Evolutionary conservation across 306 rosid genomes (phyloP).

Genomic region (Cucumis cinereus): DNA sequence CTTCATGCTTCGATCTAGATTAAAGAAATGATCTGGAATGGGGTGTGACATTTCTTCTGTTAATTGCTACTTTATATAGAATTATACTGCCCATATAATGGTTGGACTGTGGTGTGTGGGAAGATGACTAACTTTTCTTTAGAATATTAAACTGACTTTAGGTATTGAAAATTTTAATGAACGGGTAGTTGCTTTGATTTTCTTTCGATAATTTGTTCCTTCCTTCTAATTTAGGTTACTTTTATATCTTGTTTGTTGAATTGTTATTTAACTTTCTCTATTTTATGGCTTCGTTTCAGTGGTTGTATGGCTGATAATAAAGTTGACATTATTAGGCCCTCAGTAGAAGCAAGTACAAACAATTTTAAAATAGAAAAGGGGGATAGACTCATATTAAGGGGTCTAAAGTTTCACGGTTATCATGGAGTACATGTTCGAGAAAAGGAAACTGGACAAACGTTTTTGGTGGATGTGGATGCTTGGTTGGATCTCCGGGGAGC

Average conservation of each 20-base stretch:
- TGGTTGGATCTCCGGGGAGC: constrained; percentile 87
- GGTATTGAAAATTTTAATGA: background rate
- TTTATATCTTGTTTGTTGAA: background rate
- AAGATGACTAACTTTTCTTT: too few relatives aligned
- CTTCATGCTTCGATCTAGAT: too few relatives aligned
- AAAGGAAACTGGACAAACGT: constrained; percentile 65
- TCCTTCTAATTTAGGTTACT: background rate
- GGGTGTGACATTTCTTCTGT: too few relatives aligned
- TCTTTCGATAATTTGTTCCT: background rate
- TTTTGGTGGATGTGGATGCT: constrained; percentile 69
- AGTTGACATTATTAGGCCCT: background rate
- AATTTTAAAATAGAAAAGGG: constrained; percentile 25
- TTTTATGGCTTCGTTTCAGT: background rate
- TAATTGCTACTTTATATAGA: too few relatives aligned
- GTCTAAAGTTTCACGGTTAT: constrained; percentile 66
- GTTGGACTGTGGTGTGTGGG: too few relatives aligned
- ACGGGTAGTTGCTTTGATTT: background rate
- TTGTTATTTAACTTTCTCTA: background rate
- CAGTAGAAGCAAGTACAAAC: constrained; percentile 29
- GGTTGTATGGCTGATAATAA: background rate
- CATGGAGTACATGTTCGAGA: constrained; percentile 70
- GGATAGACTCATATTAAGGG: constrained; percentile 68
- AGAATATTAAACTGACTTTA: background rate
- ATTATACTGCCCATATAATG: too few relatives aligned
- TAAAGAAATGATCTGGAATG: too few relatives aligned